phyloP scores from a whole-genome alignment of 2,329 filamentous ascomycete genomes.

The Epichloe sylvatica region DNA sequence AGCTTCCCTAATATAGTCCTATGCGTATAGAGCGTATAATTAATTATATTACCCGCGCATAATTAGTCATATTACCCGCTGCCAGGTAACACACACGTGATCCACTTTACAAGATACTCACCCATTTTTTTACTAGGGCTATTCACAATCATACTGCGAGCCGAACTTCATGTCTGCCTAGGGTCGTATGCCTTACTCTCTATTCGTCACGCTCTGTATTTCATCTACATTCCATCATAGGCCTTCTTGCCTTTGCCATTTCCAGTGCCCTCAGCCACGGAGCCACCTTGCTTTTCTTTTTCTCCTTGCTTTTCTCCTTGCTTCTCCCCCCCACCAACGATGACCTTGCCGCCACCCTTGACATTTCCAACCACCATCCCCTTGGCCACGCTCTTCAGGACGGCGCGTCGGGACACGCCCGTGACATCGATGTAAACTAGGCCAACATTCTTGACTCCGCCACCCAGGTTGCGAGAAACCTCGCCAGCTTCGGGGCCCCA shows the following conservation, averaged over 20 bases:
- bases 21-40: no score
- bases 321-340: constrained; percentile 52
- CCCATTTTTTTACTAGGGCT: no score
- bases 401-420: constrained; percentile 74
- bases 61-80: no score
- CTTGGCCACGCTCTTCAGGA: constrained; percentile 91
- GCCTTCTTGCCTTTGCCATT: constrained; percentile 10
- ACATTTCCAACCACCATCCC: constrained; percentile 86
- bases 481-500: constrained; percentile 78
- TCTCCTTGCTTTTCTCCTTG: constrained; percentile 22
- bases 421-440: constrained; percentile 95
- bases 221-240: constrained; percentile 8
- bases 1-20: no score
- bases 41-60: no score
- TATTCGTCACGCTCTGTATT: neutral
- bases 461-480: constrained; percentile 60
- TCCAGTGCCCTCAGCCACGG: constrained; percentile 12
- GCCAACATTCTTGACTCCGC: constrained; percentile 89
- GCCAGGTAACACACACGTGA: no score
- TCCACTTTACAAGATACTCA: neutral
- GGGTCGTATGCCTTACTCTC: no score
- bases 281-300: constrained; percentile 17
- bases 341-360: constrained; percentile 55
- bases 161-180: no score
- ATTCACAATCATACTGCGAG: no score